Evolutionary conservation across 2,329 filamentous ascomycete species (phyloP).

Genomic region (Ilyonectria robusta): DNA sequence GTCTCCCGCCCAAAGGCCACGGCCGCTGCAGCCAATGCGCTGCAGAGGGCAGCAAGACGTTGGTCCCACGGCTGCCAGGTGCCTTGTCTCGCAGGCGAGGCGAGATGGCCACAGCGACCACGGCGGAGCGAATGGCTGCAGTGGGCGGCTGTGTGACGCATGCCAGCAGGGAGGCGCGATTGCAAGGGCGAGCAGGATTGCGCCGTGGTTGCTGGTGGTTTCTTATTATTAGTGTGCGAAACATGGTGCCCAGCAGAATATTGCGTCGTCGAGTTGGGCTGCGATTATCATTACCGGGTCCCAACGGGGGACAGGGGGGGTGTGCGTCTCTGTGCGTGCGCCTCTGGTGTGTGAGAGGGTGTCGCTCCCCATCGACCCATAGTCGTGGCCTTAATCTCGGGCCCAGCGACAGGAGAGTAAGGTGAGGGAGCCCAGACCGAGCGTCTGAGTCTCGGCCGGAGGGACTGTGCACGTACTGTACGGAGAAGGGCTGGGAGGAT

Average conservation of each 20-base stretch:
- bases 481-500: slow-evolving; percentile 18
- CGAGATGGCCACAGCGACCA: background rate
- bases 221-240: slow-evolving; percentile 48
- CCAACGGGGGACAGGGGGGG: slow-evolving; percentile 40
- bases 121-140: slow-evolving; percentile 23
- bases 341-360: slow-evolving; percentile 26
- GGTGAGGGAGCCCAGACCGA: slow-evolving; percentile 48
- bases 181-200: slow-evolving; percentile 37
- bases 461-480: slow-evolving; percentile 40
- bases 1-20: background rate
- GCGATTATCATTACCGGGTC: slow-evolving; percentile 45
- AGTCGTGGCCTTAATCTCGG: slow-evolving; percentile 48
- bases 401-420: slow-evolving; percentile 39
- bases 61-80: slow-evolving; percentile 5
- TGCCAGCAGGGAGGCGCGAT: slow-evolving; percentile 41
- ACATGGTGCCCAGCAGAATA: slow-evolving; percentile 46
- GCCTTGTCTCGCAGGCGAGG: slow-evolving; percentile 8
- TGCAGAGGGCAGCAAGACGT: background rate
- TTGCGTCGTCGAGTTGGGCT: slow-evolving; percentile 45
- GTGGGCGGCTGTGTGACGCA: slow-evolving; percentile 43
- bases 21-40: slow-evolving; percentile 7
- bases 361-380: slow-evolving; percentile 41
- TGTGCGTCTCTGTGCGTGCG: slow-evolving; percentile 27
- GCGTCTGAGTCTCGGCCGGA: slow-evolving; percentile 34
- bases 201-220: slow-evolving; percentile 17